These are phyloP conservation scores for Dactylellina sp. DNA, from an alignment of 2,329 filamentous ascomycete genomes.

Conservation along the genomic window DNA sequence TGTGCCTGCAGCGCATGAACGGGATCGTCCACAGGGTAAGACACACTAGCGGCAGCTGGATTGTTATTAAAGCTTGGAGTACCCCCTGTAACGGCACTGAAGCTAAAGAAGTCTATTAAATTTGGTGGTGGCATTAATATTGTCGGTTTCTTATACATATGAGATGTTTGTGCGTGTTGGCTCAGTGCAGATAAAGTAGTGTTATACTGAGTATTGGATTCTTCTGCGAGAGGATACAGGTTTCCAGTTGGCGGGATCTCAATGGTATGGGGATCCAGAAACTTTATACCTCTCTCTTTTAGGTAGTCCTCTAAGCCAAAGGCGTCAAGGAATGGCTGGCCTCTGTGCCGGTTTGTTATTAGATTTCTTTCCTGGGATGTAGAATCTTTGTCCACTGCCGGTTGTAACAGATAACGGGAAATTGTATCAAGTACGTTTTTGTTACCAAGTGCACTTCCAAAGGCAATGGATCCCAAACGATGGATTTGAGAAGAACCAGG, in stretches of 20 bases:
- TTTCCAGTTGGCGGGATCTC: conserved; percentile 6
- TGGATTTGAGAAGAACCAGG: conserved; percentile 8
- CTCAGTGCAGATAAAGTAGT: neutral
- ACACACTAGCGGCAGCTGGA: neutral
- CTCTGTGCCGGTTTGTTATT: neutral
- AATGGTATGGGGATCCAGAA: conserved; percentile 8
- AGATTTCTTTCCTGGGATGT: too few species aligned
- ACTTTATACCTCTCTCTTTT: neutral
- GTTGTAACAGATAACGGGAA: neutral
- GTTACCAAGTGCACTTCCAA: neutral
- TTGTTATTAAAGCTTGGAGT: neutral
- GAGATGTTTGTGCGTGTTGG: neutral
- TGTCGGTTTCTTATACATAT: neutral
- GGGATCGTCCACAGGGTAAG: neutral
- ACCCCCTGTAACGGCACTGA: neutral
- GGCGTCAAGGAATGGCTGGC: conserved; percentile 6
- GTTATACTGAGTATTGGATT: conserved; percentile 1
- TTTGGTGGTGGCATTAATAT: conserved; percentile 18
- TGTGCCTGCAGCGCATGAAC: neutral
- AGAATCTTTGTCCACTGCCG: neutral
- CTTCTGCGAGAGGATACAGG: neutral
- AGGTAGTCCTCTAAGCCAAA: conserved; percentile 14
- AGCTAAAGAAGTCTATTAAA: conserved; percentile 12
- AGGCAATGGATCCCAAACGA: conserved; percentile 14
- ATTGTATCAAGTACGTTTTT: neutral